Base-by-base conservation (phyloP, 768 basidiomycete species). In the Nevesoporus exiguus region DNA sequence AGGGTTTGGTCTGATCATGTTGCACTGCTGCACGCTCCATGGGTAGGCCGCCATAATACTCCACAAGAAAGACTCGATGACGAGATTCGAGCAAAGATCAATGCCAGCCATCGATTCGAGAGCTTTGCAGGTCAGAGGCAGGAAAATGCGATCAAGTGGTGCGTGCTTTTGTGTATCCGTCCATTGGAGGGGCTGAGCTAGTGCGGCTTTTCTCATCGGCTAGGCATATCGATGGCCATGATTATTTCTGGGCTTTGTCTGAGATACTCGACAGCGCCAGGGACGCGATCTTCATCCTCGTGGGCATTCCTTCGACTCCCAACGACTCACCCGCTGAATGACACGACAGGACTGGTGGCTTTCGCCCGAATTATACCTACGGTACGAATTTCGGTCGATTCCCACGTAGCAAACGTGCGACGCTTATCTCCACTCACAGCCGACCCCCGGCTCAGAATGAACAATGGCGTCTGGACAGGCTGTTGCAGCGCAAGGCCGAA, bases 221-320 rank as follows among this genome's bases (percentile, higher is more conserved):
- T 34, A 83, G 87, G 86, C 93, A 94, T 66, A 80, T 96, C 44
- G 95, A 96, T 62, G 96, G 96, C 0, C 92, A 97, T 53, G 95
- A 98, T 73, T 98, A 96, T 69, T 90, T 98, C 80, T 98, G 88
- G 81, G 95, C 96, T 0, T 67, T 97, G 33, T 92, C 91, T 1
- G 93, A 96, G 72, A 77, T 95, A 71, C 77, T 98, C n/a, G 88
- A 90, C 44, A 80, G 74, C 31, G 90, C 91, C 3, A 80, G 79
- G 54, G 89, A 96, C 64, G 82, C 72, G 29, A 97, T 98, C 65
- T 95, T 92, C 70, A 97, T 98, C 59, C 62, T 90, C 58, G 94
- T 87, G 51, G 7, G 77, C 36, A 8, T 33, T 19, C 36, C 36
- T 40, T 47, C 25, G 31, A 21, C 13, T 13, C 11, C n/a, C 5